Percentiles rank a stretch among this genome's conserved stretches.
phyloP scores from a whole-genome alignment of 768 basidiomycete species.

The Macrolepiota albuminosa region DNA sequence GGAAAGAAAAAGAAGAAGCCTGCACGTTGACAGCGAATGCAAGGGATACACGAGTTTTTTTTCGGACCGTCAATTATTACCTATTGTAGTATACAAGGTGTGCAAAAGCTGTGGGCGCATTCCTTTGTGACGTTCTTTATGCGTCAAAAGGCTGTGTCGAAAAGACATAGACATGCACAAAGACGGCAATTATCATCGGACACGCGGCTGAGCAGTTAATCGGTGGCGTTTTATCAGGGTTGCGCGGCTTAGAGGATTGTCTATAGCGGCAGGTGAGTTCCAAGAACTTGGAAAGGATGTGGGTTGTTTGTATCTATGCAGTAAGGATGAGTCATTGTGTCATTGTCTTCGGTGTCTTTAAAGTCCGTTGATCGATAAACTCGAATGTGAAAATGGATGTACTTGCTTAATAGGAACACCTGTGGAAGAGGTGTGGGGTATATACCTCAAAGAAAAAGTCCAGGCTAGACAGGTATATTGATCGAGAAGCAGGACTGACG shows the following conservation, averaged over 20 bases:
- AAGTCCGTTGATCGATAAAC: neutral
- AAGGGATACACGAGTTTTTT: neutral
- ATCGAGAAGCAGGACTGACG: neutral
- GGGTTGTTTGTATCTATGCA: neutral
- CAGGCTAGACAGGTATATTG: neutral
- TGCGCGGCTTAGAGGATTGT: neutral
- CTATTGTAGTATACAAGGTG: slow-evolving; percentile 1
- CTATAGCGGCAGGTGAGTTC: neutral
- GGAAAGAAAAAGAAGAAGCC: neutral
- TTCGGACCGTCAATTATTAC: neutral
- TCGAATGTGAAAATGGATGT: too few relatives aligned
- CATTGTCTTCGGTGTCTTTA: neutral
- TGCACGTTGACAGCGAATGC: neutral
- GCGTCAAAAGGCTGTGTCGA: neutral
- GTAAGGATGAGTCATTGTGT: neutral
- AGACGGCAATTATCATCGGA: neutral
- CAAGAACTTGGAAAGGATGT: neutral
- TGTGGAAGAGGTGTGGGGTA: too few relatives aligned
- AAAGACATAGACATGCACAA: neutral
- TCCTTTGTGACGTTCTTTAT: neutral
- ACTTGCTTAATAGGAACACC: too few relatives aligned
- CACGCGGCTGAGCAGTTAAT: neutral
- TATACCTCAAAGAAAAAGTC: neutral
- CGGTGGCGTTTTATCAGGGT: neutral
- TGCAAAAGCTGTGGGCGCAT: neutral